Base-by-base conservation (phyloP, 2,329 filamentous ascomycete species). In the Fusarium musae region DNA sequence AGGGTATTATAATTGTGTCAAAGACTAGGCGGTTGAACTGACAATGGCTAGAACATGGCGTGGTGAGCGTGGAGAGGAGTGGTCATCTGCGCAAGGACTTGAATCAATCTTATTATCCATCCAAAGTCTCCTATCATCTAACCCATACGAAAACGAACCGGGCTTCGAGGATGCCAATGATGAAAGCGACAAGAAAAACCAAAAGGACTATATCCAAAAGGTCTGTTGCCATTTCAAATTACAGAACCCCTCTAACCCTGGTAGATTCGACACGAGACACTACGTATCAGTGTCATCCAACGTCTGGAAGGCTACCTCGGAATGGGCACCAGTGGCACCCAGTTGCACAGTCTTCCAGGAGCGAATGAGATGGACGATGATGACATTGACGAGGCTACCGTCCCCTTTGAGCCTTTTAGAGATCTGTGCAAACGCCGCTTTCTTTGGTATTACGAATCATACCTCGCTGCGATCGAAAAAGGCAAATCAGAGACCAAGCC, bases 51-150 rank as follows among this genome's bases (percentile, higher is more conserved):
- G 95, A 65, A 99, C 96, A 80, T 99, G 96, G 96, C 89, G 93
- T 56, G 95, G 95, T 34, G 93, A 97, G 79, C 88, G 90, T 21
- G 94, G 95, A 62, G 96, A 98, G 82, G 92, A 98, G 81, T 99
- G 96, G 96, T 98, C 95, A 21, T 95, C 95, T 21, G 96, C 96
- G 2, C 96, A 98, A 81, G 96, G 96, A 11, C 86, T 99, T 2
- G 96, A 98, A 81, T 98, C 96, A 2, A 94, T 98, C 54, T 83
- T 99, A 53, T 90, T 98, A 59, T 98, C 96, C 9, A 98, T 99
- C 64, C 96, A 99, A 82, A 98, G 95, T 81, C 86, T 99, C 49
- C 95, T 99, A 92, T 97, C 95, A 2, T 84, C 90, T 34, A 97
- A 98, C 77, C 96, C 96, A 0, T 98, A 97, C 82, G 94, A 96